Evolutionary conservation across 1,284 basidiomycete species (phyloP).

Genomic region (Apiotrichum gamsii): DNA sequence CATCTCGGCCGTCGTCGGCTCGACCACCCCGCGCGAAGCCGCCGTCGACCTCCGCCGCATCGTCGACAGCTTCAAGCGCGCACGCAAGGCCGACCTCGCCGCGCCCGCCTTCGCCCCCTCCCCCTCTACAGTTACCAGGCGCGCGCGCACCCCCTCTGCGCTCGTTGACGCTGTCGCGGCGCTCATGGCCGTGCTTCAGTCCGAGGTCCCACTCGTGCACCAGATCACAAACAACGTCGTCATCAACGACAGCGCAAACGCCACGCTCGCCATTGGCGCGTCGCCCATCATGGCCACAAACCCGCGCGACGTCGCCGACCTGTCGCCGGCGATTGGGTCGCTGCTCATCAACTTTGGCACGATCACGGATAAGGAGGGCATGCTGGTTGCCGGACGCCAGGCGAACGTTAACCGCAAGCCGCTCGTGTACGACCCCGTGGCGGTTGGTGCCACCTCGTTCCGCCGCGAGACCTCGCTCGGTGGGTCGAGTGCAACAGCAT

Average conservation of each 20-base stretch:
- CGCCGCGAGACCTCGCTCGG: constrained; percentile 55
- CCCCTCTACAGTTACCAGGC: neutral
- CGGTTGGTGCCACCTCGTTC: constrained; percentile 75
- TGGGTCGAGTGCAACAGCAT: constrained; percentile 19
- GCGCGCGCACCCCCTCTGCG: constrained; percentile 14
- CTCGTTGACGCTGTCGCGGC: constrained; percentile 47
- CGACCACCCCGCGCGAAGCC: constrained; percentile 57
- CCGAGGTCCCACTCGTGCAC: constrained; percentile 65
- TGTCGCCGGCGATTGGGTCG: constrained; percentile 61
- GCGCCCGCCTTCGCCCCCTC: constrained; percentile 11
- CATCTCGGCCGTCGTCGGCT: constrained; percentile 79
- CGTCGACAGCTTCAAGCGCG: constrained; percentile 40
- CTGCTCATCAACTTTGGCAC: constrained; percentile 90
- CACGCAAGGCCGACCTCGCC: constrained; percentile 7
- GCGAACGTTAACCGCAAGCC: constrained; percentile 73
- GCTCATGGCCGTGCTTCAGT: constrained; percentile 55
- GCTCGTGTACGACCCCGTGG: constrained; percentile 88
- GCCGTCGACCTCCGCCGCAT: constrained; percentile 48
- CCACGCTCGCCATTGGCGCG: constrained; percentile 78
- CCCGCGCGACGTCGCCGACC: constrained; percentile 72
- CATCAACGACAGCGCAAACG: constrained; percentile 83
- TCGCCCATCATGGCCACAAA: constrained; percentile 92
- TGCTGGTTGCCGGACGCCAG: constrained; percentile 67
- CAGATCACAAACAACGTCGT: constrained; percentile 90
- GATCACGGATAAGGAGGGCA: constrained; percentile 63